A percentile compares a stretch with the other conserved stretches of the same genome.
phyloP scores from a whole-genome alignment of 257 asterid species.

The Solanum paucissectum region DNA sequence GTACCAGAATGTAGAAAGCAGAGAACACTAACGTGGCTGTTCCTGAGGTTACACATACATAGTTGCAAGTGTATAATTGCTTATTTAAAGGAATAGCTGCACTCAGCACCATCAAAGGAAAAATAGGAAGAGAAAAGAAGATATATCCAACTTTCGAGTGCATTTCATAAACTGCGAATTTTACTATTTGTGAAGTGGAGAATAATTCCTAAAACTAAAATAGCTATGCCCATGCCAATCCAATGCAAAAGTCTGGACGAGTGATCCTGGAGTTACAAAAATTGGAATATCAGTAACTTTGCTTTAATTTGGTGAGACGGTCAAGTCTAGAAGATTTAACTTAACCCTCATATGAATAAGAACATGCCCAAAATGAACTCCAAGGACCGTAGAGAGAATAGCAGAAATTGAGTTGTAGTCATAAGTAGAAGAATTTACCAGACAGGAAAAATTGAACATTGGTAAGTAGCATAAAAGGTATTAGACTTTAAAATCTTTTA shows the following conservation, averaged over 20 bases:
- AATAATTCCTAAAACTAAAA: slow-evolving; percentile 39
- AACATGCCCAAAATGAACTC: slow-evolving; percentile 68
- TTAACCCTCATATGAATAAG: slow-evolving; percentile 52
- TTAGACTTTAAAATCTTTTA: background rate
- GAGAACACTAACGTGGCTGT: slow-evolving; percentile 64
- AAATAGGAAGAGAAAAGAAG: background rate
- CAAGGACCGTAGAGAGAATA: slow-evolving; percentile 52
- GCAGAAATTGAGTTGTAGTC: slow-evolving; percentile 66
- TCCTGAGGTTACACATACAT: slow-evolving; percentile 64
- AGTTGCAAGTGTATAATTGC: slow-evolving; percentile 66
- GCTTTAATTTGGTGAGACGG: background rate
- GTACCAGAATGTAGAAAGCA: slow-evolving; percentile 47
- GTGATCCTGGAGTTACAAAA: slow-evolving; percentile 20
- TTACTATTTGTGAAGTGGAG: slow-evolving; percentile 62
- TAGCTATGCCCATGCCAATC: slow-evolving; percentile 40
- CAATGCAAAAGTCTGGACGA: slow-evolving; percentile 55
- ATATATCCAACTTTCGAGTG: background rate
- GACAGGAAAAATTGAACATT: background rate
- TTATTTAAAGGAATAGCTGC: slow-evolving; percentile 74
- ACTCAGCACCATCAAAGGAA: background rate
- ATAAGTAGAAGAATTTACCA: background rate
- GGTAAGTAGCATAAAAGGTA: background rate
- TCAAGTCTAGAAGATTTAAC: background rate
- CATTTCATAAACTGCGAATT: background rate
- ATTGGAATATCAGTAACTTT: background rate